Evolutionary conservation across 306 rosid genomes (phyloP), one percentile per base, ranked within the genome.

Genomic region (Quercus parvula): DNA sequence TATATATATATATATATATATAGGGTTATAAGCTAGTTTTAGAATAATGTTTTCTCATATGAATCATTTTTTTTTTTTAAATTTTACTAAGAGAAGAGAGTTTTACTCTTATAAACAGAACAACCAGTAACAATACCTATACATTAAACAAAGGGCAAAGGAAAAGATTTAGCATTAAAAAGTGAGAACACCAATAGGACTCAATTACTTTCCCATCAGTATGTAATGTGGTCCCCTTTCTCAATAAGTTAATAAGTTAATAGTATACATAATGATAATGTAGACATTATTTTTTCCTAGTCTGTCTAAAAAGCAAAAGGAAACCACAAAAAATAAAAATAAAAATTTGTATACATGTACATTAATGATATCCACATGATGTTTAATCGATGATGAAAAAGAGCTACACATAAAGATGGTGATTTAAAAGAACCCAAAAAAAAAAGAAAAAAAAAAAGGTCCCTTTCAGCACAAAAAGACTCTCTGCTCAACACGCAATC

Each of bases 401-500:
- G 71, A 12, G 67, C 61, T 20, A 49, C 11, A 62, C 18, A 71
- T 71, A 73, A 55, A 44, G 70, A 69, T 31, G 77, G 7, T 68
- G 77, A 81, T 71, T 57, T 56, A 77, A 81, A 41, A 41, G 46
- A 41, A 41, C 46, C 46, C 46, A 41, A 7, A 38, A 38, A 6
- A 6, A 35, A 6, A 35, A 1, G 0, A 7, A 6, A 6, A 35
- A 35, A 35, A 6, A 7, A 0, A 1, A 30, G 30, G 77, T 46
- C 84, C 41, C 79, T 83, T 80, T 76, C 85, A 81, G 41, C 5
- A 74, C 76, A 70, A 79, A 73, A 51, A 75, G 56, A 75, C 31
- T 8, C 77, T 80, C 70, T 56, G 46, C 56, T 44, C 64, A 68
- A 79, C 85, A 85, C 78, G 83, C 74, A 73, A 82, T 30, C 24